Conservation (phyloP, 129 eudicot species). For the Rutidosis leptorrhynchoides region DNA sequence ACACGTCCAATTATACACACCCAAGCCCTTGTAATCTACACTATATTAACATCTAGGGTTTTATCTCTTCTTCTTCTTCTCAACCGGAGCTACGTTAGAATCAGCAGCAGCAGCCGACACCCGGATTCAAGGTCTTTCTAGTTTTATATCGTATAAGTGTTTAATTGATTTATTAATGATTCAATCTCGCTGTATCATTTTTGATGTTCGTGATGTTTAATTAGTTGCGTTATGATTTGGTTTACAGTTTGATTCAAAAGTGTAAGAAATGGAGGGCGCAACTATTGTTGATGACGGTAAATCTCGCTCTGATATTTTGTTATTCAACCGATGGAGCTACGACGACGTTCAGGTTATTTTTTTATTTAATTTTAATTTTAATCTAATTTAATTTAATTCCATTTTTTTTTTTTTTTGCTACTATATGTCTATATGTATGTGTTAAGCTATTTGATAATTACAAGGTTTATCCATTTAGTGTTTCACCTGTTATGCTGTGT, state of each 20-base stretch:
- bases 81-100: conserved; percentile 11
- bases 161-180: background rate
- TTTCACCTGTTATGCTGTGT: too few relatives aligned
- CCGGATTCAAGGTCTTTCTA: conserved; percentile 16
- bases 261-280: conserved; percentile 27
- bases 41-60: background rate
- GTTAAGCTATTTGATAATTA: background rate
- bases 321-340: conserved; percentile 38
- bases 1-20: background rate
- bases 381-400: too few relatives aligned
- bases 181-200: too few relatives aligned
- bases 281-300: conserved; percentile 28
- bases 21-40: background rate
- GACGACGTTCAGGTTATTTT: conserved; percentile 41
- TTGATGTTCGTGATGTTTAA: background rate
- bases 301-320: conserved; percentile 7
- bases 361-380: background rate
- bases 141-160: background rate
- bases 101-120: conserved; percentile 17
- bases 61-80: background rate
- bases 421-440: too few relatives aligned
- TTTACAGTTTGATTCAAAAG: background rate
- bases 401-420: background rate
- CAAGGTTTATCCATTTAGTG: too few relatives aligned
- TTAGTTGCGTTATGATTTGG: background rate